Conservation (phyloP, 2,329 filamentous ascomycete species). For the Allantophomopsis cytisporea region DNA sequence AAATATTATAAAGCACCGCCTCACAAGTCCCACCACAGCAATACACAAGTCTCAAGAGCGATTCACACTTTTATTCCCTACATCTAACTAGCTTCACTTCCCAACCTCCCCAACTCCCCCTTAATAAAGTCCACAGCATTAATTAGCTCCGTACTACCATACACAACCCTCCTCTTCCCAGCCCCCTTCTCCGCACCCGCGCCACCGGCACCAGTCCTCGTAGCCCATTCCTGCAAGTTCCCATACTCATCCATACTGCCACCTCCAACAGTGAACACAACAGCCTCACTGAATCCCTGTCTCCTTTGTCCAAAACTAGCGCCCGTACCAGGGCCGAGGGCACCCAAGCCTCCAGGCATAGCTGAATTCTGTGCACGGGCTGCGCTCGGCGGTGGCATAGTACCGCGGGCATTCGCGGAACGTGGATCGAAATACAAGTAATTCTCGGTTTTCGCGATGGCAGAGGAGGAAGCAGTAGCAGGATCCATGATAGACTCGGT, state of each 20-base stretch:
- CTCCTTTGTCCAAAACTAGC: conserved; percentile 85
- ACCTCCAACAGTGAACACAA: conserved; percentile 91
- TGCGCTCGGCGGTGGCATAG: conserved; percentile 63
- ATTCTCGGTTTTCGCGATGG: conserved; percentile 90
- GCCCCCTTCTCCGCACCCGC: conserved; percentile 32
- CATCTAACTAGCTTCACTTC: conserved; percentile 27
- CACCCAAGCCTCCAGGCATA: conserved; percentile 30
- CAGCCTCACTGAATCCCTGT: conserved; percentile 79
- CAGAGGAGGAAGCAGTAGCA: conserved; percentile 73
- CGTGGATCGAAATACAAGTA: conserved; percentile 97
- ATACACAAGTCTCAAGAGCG: too few relatives aligned
- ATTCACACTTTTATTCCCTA: too few relatives aligned
- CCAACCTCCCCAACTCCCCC: conserved; percentile 49
- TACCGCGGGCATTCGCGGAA: conserved; percentile 83
- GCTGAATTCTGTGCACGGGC: conserved; percentile 24
- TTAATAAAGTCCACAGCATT: conserved; percentile 55
- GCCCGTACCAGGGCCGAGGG: conserved; percentile 44
- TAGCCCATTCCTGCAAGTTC: conserved; percentile 92
- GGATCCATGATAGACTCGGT: conserved; percentile 98
- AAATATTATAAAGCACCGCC: too few relatives aligned
- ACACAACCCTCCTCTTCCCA: conserved; percentile 73
- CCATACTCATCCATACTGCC: conserved; percentile 99
- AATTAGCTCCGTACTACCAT: conserved; percentile 79
- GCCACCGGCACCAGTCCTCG: conserved; percentile 44
- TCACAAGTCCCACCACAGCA: too few relatives aligned